These are phyloP conservation scores for Saccharomyces pastorianus DNA, from an alignment of 1,139 yeast genomes.

Conservation along the genomic window DNA sequence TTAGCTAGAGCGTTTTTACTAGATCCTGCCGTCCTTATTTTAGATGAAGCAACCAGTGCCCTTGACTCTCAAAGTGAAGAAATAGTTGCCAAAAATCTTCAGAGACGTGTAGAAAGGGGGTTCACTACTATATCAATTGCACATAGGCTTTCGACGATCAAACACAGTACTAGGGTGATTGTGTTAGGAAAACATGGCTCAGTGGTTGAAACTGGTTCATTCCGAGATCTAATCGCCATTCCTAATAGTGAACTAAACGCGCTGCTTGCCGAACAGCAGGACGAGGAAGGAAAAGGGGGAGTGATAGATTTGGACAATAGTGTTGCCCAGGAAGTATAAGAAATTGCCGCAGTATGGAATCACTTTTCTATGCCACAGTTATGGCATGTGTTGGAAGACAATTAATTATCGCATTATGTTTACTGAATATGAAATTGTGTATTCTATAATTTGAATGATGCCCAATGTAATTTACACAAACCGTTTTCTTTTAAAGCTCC, in stretches of 20 bases:
- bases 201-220: constrained; percentile 73
- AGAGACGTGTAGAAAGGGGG: constrained; percentile 59
- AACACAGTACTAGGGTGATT: constrained; percentile 59
- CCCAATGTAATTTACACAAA: background rate
- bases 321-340: background rate
- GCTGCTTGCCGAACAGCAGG: constrained; percentile 17
- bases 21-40: constrained; percentile 55
- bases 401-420: background rate
- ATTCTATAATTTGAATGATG: background rate
- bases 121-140: constrained; percentile 88
- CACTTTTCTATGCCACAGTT: background rate
- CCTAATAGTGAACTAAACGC: constrained; percentile 48
- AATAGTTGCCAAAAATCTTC: constrained; percentile 52
- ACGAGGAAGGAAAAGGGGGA: constrained; percentile 1
- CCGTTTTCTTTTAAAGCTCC: background rate
- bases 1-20: constrained; percentile 71
- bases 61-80: constrained; percentile 67
- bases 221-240: constrained; percentile 48
- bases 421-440: background rate
- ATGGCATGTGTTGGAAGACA: background rate
- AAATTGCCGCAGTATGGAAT: background rate
- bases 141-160: constrained; percentile 79
- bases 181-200: constrained; percentile 66
- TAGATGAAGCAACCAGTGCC: constrained; percentile 79
- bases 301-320: constrained; percentile 28